These are phyloP conservation scores for Obelidium mucronatum DNA, from an alignment of 192 early-diverging fungal species.

Conservation along the genomic window DNA sequence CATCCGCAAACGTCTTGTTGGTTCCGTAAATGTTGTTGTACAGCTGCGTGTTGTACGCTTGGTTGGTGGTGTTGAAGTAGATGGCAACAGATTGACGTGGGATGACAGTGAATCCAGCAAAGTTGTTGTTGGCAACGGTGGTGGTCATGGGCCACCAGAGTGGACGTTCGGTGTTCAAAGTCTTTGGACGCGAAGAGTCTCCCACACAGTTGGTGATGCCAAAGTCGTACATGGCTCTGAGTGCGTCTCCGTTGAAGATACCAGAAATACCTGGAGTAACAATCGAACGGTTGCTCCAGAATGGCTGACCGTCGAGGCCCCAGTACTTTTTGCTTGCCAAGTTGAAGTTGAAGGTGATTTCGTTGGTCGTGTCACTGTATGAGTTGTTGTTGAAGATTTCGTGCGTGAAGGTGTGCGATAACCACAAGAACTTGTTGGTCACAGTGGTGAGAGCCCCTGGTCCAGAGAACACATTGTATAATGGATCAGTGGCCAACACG, in stretches of 20 bases:
- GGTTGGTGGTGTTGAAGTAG: slow-evolving; percentile 47
- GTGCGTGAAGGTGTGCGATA: no score
- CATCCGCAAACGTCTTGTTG: slow-evolving; percentile 14
- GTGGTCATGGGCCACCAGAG: slow-evolving; percentile 45
- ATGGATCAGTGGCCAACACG: background rate
- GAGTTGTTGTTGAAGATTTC: no score
- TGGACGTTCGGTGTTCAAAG: slow-evolving; percentile 26
- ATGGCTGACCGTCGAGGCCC: slow-evolving; percentile 16
- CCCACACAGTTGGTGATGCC: slow-evolving; percentile 47
- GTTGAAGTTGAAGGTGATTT: slow-evolving; percentile 50
- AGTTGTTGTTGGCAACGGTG: slow-evolving; percentile 46
- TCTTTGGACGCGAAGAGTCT: slow-evolving; percentile 42
- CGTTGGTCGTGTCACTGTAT: slow-evolving; percentile 44
- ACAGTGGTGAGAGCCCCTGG: slow-evolving; percentile 3
- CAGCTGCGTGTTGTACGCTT: slow-evolving; percentile 8
- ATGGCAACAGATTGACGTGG: slow-evolving; percentile 49
- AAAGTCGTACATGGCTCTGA: slow-evolving; percentile 43
- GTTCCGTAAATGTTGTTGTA: no score
- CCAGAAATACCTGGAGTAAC: no score
- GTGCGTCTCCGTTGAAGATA: slow-evolving; percentile 54
- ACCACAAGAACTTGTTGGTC: slow-evolving; percentile 47
- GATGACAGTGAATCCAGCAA: slow-evolving; percentile 52
- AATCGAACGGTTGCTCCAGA: slow-evolving; percentile 41
- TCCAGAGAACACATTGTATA: slow-evolving; percentile 7
- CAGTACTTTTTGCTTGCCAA: no score